These are phyloP conservation scores for Microcos paniculata DNA, from an alignment of 345 rosid species.

Conservation along the genomic window DNA sequence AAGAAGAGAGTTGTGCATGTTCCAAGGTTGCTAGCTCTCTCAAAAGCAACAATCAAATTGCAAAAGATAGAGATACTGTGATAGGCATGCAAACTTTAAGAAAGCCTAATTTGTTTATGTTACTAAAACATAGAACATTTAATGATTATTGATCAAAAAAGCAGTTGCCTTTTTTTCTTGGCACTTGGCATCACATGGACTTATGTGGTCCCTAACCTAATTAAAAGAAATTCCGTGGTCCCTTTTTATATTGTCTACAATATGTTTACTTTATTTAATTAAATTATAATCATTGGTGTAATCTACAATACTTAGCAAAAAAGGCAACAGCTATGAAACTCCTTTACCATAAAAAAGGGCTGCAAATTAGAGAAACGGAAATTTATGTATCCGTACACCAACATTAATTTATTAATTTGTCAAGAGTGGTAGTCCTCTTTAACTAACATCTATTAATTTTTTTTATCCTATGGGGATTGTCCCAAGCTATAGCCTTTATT, in stretches of 20 bases:
- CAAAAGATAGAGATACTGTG: constrained; percentile 8
- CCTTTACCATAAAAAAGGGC: not conserved
- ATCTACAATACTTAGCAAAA: not conserved
- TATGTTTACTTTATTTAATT: not conserved
- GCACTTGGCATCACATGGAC: constrained; percentile 23
- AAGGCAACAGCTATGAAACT: not conserved
- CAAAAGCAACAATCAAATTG: not conserved
- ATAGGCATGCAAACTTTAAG: constrained; percentile 4
- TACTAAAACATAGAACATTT: not conserved
- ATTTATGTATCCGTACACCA: not conserved
- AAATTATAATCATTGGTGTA: not conserved
- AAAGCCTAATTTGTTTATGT: not conserved
- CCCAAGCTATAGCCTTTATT: too few species aligned
- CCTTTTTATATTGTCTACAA: constrained; percentile 4
- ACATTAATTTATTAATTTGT: not conserved
- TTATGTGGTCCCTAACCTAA: constrained; percentile 12
- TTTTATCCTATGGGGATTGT: not conserved
- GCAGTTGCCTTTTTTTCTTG: constrained; percentile 12
- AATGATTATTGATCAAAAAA: constrained; percentile 4
- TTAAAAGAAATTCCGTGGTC: constrained; percentile 7
- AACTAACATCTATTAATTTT: not conserved
- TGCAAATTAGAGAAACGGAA: not conserved
- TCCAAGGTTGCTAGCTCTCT: constrained; percentile 1
- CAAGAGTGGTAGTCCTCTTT: too few species aligned
- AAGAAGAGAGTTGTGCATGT: not conserved